Evolutionary conservation across 306 rosid genomes (phyloP), one percentile per base, ranked within the genome.

Genomic region (Dryas octopetala): DNA sequence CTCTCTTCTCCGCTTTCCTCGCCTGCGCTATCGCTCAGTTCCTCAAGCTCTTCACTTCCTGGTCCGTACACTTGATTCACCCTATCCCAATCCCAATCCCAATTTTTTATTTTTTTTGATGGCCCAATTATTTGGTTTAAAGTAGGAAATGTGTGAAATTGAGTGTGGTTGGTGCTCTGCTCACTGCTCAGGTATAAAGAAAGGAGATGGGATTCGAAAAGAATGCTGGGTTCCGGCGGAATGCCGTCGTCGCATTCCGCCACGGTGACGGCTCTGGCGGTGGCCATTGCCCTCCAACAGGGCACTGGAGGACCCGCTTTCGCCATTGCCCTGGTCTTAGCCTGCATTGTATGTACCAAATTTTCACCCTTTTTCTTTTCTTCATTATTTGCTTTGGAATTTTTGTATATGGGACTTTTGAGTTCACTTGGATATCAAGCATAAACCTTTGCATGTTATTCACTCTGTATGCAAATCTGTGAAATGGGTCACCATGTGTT

Each of bases 191-290:
- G 95, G 98, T 90, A 83, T 71, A 94, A 90, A 88, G 97, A 91
- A 71, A 85, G 61, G 88, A 87, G 92, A 85, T 94, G 98, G 97
- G 97, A 94, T 76, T 83, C 98, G 9, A 86, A 89, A 82, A 83
- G 89, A 76, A 81, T 95, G 92, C 86, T 92, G 79, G 88, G 85
- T 86, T 95, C 97, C 26, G 93, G 97, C 17, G 97, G 96, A 70
- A 92, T 95, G 96, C 96, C 96, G 79, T 92, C 97, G 14, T 95
- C 99, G 47, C 97, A 95, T 84, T 92, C 97, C 66, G 92, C 96
- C 8, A 87, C 95, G 5, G 96, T 95, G 75, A 78, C 91, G 9
- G 96, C 98, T 68, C 79, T 95, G 51, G 89, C 91, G 16, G 64
- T 79, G 76, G 88, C 98, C 44, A 84, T 91, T 41, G 91, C 85